These are phyloP conservation scores for Ophiostoma tasmaniense DNA, from an alignment of 2,329 filamentous ascomycete species.

Conservation along the genomic window DNA sequence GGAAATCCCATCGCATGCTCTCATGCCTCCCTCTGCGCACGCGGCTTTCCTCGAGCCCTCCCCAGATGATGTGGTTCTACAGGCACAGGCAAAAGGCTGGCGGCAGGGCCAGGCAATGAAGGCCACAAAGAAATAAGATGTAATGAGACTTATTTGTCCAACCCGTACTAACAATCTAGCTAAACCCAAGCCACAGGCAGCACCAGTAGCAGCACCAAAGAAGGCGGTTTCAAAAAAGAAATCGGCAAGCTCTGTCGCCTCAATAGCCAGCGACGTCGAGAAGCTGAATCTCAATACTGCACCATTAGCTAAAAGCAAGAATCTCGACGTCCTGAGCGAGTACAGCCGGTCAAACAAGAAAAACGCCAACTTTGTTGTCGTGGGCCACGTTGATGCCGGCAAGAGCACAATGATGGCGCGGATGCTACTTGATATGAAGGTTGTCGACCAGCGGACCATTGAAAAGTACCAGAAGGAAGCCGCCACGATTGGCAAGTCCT, in stretches of 20 bases:
- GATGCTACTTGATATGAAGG: conserved; percentile 79
- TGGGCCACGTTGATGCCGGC: conserved; percentile 93
- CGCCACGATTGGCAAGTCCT: conserved; percentile 84
- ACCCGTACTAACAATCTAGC: not conserved
- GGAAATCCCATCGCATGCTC: not conserved
- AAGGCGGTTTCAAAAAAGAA: conserved; percentile 17
- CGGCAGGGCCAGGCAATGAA: conserved; percentile 44
- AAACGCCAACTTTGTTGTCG: conserved; percentile 83
- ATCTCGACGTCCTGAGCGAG: conserved; percentile 75
- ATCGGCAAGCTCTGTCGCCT: not conserved
- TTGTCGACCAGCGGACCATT: conserved; percentile 78
- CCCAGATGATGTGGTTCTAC: conserved; percentile 80
- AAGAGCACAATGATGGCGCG: conserved; percentile 98
- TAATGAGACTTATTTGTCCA: no score
- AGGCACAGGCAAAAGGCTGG: conserved; percentile 86
- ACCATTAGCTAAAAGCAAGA: conserved; percentile 60
- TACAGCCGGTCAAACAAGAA: conserved; percentile 72
- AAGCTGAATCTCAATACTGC: conserved; percentile 39
- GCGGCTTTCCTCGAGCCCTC: conserved; percentile 73
- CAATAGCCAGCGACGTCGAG: conserved; percentile 30
- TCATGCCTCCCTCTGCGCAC: conserved; percentile 32
- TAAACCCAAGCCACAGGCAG: no score
- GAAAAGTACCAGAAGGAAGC: conserved; percentile 85
- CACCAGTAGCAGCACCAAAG: conserved; percentile 35
- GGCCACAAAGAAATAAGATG: conserved; percentile 25